Base-by-base conservation (phyloP, 208 protist genomes). In the Leishmania martiniquensis region DNA sequence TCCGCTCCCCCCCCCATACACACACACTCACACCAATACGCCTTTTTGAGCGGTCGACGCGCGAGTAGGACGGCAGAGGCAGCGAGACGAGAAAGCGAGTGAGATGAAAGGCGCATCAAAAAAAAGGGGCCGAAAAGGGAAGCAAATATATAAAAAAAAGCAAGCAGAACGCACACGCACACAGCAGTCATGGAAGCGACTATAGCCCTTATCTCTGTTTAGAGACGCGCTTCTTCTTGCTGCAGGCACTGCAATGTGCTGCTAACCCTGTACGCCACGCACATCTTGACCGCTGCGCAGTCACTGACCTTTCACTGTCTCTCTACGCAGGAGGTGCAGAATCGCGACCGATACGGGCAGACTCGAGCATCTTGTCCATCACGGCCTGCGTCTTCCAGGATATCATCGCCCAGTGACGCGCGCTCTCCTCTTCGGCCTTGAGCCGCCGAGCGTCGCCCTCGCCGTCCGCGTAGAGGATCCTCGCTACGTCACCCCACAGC, bases 331-430 rank as follows among this genome's bases (percentile, higher is more conserved):
- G 17, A 62, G 34, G 34, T 20, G 44, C 52, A 60, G 29, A 29
- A 17, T 45, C 42, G 49, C 51, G 25, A 29, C 51, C 25, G 32
- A 74, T 47, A 39, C 63, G 75, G 25, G 90, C 88, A 45, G 87
- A 87, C 78, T 94, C 85, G 15, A 91, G 72, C 72, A 93, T 75
- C 75, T 85, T 89, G 67, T 92, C 88, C 80, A 92, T 88, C 52
- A 93, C 87, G 2, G 76, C 78, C 89, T 95, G 91, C 66, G 85
- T 95, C 63, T 82, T 85, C 80, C 82, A 93, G 29, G 87, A 75
- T 5, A 82, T 75, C 0, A 69, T 83, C 25, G 84, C 85, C 84
- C 85, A 95, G 72, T 77, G 72, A 22, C 78, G 87, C 20, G 82
- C 72, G 57, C 72, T 73, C 59, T 89, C 83, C 37, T 79, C 70